Percentiles rank a stretch among this genome's conserved stretches.
These are phyloP conservation scores for Tuber indicum DNA, from an alignment of 495 filamentous ascomycete species.

Conservation along the genomic window DNA sequence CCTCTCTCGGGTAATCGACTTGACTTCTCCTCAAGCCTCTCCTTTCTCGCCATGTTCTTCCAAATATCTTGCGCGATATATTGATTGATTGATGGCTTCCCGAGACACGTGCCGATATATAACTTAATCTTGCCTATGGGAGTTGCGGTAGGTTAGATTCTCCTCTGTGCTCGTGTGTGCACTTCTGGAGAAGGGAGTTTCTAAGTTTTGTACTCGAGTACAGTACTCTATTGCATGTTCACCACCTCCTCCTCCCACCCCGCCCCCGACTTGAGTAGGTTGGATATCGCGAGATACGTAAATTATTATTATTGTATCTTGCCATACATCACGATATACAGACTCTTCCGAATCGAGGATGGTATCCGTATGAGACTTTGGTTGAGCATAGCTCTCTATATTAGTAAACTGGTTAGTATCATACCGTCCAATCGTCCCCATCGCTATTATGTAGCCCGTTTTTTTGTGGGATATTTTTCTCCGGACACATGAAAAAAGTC, in stretches of 20 bases:
- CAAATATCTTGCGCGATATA: neutral
- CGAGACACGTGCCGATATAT: constrained; percentile 6
- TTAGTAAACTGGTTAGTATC: neutral
- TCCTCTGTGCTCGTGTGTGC: neutral
- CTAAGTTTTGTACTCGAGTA: neutral
- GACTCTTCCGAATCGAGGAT: neutral
- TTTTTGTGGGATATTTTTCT: neutral
- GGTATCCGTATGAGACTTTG: neutral
- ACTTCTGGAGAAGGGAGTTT: neutral
- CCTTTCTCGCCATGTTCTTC: neutral
- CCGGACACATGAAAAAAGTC: neutral
- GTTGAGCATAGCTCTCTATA: neutral
- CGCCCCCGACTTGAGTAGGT: neutral
- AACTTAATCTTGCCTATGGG: neutral
- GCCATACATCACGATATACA: neutral
- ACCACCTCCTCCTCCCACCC: neutral
- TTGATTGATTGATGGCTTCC: constrained; percentile 4
- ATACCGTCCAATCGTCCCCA: neutral
- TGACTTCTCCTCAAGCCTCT: neutral
- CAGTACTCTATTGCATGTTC: neutral
- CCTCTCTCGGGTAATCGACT: neutral
- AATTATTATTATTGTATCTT: no score
- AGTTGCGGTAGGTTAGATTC: neutral
- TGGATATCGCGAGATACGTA: neutral
- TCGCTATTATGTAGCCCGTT: neutral